phyloP scores from a whole-genome alignment of 768 basidiomycete species.

The Lanmaoa pseudosensibilis region DNA sequence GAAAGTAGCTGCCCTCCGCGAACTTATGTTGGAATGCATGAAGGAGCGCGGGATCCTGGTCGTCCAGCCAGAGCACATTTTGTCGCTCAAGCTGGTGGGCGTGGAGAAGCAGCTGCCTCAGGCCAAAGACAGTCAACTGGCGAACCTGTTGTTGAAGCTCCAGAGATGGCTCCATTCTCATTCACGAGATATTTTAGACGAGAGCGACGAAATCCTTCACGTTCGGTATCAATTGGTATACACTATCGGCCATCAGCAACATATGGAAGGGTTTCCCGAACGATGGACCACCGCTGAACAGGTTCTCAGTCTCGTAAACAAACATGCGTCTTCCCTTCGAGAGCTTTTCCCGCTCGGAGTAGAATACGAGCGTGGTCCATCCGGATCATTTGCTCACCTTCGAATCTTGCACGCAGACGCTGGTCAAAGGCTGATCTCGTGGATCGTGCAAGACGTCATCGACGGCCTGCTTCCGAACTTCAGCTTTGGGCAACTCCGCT shows the following conservation, averaged over 20 bases:
- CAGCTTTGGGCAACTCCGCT: constrained; percentile 13
- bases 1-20: constrained; percentile 26
- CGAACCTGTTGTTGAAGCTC: constrained; percentile 26
- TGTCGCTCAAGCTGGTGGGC: constrained; percentile 50
- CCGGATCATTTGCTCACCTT: constrained; percentile 25
- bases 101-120: constrained; percentile 36
- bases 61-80: constrained; percentile 52
- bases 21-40: constrained; percentile 41
- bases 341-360: constrained; percentile 6
- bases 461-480: constrained; percentile 13
- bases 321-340: constrained; percentile 12
- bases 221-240: constrained; percentile 40
- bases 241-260: constrained; percentile 32
- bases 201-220: constrained; percentile 35
- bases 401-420: constrained; percentile 21
- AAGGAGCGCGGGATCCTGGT: constrained; percentile 44
- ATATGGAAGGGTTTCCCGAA: constrained; percentile 32
- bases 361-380: constrained; percentile 16
- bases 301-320: constrained; percentile 28
- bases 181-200: constrained; percentile 32
- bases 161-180: constrained; percentile 25
- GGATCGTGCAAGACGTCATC: constrained; percentile 18
- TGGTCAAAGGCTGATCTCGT: constrained; percentile 12
- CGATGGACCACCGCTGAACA: constrained; percentile 37
- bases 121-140: neutral